Evolutionary conservation across 306 rosid species (phyloP).

Genomic region (Phaseolus lunatus): DNA sequence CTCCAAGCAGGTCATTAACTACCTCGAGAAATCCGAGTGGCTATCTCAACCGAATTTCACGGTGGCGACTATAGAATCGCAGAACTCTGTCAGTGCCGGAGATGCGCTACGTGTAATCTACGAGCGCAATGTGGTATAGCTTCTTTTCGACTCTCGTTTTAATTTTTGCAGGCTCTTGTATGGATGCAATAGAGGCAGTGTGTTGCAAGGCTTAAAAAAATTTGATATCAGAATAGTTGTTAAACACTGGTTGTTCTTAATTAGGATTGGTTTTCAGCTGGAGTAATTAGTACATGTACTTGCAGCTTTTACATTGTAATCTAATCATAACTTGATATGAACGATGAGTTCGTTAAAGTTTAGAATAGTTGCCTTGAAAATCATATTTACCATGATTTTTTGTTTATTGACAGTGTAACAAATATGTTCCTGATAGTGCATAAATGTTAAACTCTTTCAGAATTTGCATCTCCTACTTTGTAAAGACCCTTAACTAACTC

Average conservation of each 20-base stretch:
- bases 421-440: not conserved
- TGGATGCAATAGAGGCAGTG: not conserved
- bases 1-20: slow-evolving; percentile 82
- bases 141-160: slow-evolving; percentile 7
- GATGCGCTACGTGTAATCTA: slow-evolving; percentile 90
- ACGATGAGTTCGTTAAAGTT: not conserved
- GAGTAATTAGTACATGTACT: not conserved
- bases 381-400: not conserved
- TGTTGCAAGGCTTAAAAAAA: not conserved
- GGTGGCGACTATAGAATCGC: slow-evolving; percentile 81
- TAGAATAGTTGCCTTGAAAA: not conserved
- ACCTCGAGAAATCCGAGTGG: slow-evolving; percentile 87
- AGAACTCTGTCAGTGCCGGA: slow-evolving; percentile 90
- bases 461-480: not conserved
- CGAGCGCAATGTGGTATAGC: slow-evolving; percentile 92
- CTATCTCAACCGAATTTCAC: slow-evolving; percentile 75
- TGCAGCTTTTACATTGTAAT: not conserved
- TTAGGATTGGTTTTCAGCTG: not conserved
- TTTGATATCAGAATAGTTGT: not conserved
- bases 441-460: not conserved
- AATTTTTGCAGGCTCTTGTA: not conserved
- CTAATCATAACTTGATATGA: not conserved
- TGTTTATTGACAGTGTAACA: not conserved
- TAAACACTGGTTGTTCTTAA: not conserved
- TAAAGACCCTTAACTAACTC: not conserved